Evolutionary conservation across 345 rosid genomes (phyloP).

Genomic region (Euphorbia tirucalli): DNA sequence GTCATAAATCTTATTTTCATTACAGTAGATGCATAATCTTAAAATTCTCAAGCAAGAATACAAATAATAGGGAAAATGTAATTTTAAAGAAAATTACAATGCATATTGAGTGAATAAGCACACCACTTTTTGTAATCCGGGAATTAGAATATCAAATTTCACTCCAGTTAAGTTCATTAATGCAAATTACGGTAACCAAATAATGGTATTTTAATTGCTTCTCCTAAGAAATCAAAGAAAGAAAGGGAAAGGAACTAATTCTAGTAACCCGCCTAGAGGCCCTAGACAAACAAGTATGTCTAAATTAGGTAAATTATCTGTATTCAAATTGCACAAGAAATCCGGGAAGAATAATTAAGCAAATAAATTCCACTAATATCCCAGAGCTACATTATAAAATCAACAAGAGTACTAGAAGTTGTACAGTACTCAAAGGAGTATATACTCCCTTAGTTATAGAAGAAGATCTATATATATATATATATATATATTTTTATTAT

Average conservation of each 20-base stretch:
- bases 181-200: not conserved
- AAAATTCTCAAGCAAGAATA: not conserved
- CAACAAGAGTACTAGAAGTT: not conserved
- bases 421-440: no score
- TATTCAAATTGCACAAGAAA: not conserved
- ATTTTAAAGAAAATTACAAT: not conserved
- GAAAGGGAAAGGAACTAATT: not conserved
- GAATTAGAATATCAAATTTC: no score
- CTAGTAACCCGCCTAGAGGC: slow-evolving; percentile 1
- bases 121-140: no score
- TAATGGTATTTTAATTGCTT: slow-evolving; percentile 7
- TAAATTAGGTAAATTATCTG: not conserved
- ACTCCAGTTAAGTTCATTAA: no score
- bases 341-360: not conserved
- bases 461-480: no score
- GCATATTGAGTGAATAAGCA: not conserved
- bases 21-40: not conserved
- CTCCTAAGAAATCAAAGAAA: not conserved
- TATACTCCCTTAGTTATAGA: no score
- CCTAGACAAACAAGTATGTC: not conserved
- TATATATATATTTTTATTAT: no score
- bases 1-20: not conserved
- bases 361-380: slow-evolving; percentile 8
- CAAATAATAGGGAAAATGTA: not conserved
- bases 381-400: not conserved